A percentile compares a stretch with the other conserved stretches of the same genome.
phyloP scores from a whole-genome alignment of 2,329 filamentous ascomycete species.

The Ilyonectria robusta region DNA sequence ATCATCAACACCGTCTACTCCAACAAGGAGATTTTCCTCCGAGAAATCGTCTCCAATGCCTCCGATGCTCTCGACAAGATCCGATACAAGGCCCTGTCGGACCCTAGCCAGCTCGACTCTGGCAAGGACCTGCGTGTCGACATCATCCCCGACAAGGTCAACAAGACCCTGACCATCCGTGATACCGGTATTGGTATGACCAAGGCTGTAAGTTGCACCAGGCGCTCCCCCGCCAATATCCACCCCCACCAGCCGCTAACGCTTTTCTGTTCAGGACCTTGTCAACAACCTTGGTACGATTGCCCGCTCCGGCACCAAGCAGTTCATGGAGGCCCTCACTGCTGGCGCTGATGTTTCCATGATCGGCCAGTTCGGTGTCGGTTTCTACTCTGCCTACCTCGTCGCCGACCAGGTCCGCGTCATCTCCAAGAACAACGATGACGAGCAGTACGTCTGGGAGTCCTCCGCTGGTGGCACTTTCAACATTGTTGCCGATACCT shows the following conservation, averaged over 20 bases:
- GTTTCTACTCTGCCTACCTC: constrained; percentile 99
- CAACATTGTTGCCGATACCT: constrained; percentile 88
- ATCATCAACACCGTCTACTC: constrained; percentile 99
- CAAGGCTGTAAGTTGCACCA: constrained; percentile 87
- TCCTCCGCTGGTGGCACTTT: constrained; percentile 98
- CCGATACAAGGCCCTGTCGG: constrained; percentile 97
- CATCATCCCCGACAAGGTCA: constrained; percentile 97
- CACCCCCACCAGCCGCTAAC: constrained; percentile 9
- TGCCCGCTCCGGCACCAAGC: constrained; percentile 98
- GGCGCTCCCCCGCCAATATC: not conserved
- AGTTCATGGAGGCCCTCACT: constrained; percentile 99
- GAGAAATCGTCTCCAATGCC: constrained; percentile 98
- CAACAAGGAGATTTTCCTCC: constrained; percentile 99
- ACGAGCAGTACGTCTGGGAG: constrained; percentile 99
- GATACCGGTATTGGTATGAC: constrained; percentile 99
- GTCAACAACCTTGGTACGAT: constrained; percentile 99
- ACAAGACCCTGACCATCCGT: constrained; percentile 96
- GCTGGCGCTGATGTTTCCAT: constrained; percentile 99
- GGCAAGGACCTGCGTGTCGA: constrained; percentile 99
- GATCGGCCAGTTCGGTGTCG: constrained; percentile 99
- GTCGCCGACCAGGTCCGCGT: constrained; percentile 97
- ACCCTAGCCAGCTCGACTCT: constrained; percentile 96
- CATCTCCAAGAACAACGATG: constrained; percentile 99
- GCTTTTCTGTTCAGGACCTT: constrained; percentile 75
- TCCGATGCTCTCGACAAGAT: constrained; percentile 99